These are phyloP conservation scores for Starmerella powellii DNA, from an alignment of 805 yeast genomes.

Conservation along the genomic window DNA sequence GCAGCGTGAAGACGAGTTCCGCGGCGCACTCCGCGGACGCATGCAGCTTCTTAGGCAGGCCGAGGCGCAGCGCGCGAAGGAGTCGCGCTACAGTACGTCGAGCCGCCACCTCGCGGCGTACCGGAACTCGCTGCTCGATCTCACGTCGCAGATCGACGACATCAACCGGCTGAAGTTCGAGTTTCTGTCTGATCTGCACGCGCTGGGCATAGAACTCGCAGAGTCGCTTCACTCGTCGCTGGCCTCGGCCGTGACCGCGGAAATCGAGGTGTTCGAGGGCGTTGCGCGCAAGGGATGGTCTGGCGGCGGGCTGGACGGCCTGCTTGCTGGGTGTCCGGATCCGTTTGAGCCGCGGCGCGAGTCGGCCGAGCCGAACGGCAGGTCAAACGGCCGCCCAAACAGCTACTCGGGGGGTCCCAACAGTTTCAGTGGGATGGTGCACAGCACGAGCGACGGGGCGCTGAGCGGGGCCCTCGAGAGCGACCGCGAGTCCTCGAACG, in stretches of 20 bases:
- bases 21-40: slow-evolving; percentile 40
- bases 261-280: slow-evolving; percentile 67
- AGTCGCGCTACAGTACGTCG: slow-evolving; percentile 39
- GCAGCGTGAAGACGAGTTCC: slow-evolving; percentile 43
- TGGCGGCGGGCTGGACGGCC: slow-evolving; percentile 72
- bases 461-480: too few relatives aligned
- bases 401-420: too few relatives aligned
- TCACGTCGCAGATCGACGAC: slow-evolving; percentile 67
- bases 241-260: slow-evolving; percentile 61
- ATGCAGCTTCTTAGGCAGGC: slow-evolving; percentile 43
- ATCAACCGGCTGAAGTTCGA: slow-evolving; percentile 65
- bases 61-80: slow-evolving; percentile 48
- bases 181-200: slow-evolving; percentile 53
- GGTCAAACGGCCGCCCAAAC: too few relatives aligned
- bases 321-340: slow-evolving; percentile 53
- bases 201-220: slow-evolving; percentile 52
- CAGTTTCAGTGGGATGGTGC: too few relatives aligned
- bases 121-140: slow-evolving; percentile 49
- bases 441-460: too few relatives aligned
- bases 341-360: slow-evolving; percentile 34
- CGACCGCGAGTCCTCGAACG: not conserved
- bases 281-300: slow-evolving; percentile 77
- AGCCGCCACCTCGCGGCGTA: slow-evolving; percentile 57
- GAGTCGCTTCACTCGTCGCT: slow-evolving; percentile 41
- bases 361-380: not conserved